Evolutionary conservation across 1,284 basidiomycete genomes (phyloP).

Genomic region (Violaceomyces palustris): DNA sequence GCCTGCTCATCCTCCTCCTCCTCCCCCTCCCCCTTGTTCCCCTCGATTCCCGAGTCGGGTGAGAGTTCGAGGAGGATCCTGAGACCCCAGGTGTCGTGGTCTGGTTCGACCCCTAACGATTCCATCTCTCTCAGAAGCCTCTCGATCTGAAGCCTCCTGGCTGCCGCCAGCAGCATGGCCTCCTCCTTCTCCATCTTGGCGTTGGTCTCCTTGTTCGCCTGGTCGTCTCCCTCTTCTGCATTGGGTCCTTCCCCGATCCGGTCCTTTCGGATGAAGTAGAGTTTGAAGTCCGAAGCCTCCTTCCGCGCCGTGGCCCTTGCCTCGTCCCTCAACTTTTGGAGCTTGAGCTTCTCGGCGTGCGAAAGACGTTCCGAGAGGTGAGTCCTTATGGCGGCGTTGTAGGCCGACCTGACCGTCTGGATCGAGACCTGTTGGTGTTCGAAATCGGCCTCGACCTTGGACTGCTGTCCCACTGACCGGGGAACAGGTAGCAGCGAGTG

Average conservation of each 20-base stretch:
- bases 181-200: not conserved
- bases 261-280: too few species aligned
- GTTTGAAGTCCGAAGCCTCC: too few species aligned
- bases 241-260: too few species aligned
- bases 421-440: not conserved
- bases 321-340: too few species aligned
- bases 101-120: slow-evolving; percentile 10
- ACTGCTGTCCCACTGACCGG: not conserved
- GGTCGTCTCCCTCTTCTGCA: not conserved
- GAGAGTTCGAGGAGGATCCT: slow-evolving; percentile 3
- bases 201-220: too few species aligned
- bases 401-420: slow-evolving; percentile 8
- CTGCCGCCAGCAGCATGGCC: not conserved
- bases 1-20: slow-evolving; percentile 2
- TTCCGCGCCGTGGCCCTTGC: too few species aligned
- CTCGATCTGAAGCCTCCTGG: slow-evolving; percentile 4
- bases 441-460: not conserved
- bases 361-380: too few species aligned
- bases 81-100: slow-evolving; percentile 15
- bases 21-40: not conserved
- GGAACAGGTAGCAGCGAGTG: slow-evolving; percentile 6
- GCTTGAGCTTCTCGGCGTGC: too few species aligned
- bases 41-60: slow-evolving; percentile 1
- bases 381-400: slow-evolving; percentile 21
- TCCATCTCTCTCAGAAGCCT: slow-evolving; percentile 13